Base-by-base conservation (phyloP, 768 basidiomycete genomes). In the Boletales sp. region DNA sequence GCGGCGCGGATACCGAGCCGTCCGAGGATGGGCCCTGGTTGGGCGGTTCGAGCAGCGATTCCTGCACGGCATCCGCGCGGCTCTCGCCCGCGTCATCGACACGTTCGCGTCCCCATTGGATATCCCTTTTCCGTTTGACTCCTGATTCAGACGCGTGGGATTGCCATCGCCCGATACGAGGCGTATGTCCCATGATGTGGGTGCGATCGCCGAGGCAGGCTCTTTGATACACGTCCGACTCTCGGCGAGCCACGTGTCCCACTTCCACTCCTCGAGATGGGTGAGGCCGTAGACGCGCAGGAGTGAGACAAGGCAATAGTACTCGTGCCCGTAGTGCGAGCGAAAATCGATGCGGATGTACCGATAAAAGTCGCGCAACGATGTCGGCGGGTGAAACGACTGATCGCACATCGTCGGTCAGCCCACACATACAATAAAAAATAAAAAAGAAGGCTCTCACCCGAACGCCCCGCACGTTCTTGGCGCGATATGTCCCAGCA, bases 231-330 rank as follows among this genome's bases (percentile, higher is more conserved):
- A 77, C 1, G 73, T 74, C 35, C 67, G 73, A 55, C 86, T 86
- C 62, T 88, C 86, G 4, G 74, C 78, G 57, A 87, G 82, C 88
- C 89, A 92, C 7, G 74, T 74, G 43, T 91, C 90, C 87, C 91
- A 89, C 59, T 95, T 94, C 83, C 90, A 98, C 59, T 94, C 83
- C 54, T 98, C 94, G 55, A 98, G 83, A 71, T 98, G 94, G 2
- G 94, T 97, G 47, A 95, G 82, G 6, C 97, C 97, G 54, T 94
- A 98, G 1, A 97, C 93, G 27, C 93, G 85, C 15, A 98, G 77
- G 1, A 97, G 80, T 0, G 90, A 94, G 15, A 98, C 76, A 0
- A 97, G 97, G 61, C 97, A 99, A 65, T 94, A 98, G 70, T 87
- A 98, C 68, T 99, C 97, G 60, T 82, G 87, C 17, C 93, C 90